A percentile compares a stretch with the other conserved stretches of the same genome.
Conservation (phyloP, 2,329 filamentous ascomycete genomes). For the Pleurostoma richardsiae region DNA sequence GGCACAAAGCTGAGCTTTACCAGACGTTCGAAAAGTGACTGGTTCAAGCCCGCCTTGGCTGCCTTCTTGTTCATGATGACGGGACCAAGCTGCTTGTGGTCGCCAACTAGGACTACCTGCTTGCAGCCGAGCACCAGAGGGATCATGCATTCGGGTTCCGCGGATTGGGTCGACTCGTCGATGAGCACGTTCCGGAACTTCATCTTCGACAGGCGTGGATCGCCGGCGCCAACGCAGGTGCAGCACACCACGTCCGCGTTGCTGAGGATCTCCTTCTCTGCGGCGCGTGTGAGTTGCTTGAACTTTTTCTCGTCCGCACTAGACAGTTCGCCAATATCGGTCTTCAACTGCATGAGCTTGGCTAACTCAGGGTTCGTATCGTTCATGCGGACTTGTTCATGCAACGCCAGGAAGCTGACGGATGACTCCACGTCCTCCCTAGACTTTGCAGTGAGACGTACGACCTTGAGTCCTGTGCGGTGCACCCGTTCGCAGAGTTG, state of each 20-base stretch:
- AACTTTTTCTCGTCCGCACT: constrained; percentile 98
- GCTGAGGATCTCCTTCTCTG: constrained; percentile 89
- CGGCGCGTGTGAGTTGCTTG: constrained; percentile 89
- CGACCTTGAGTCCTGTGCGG: constrained; percentile 89
- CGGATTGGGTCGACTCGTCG: constrained; percentile 96
- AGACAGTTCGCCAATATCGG: constrained; percentile 82
- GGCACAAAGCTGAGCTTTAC: constrained; percentile 87
- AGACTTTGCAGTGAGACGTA: constrained; percentile 97
- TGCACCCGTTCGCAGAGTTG: constrained; percentile 97
- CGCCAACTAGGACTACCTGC: constrained; percentile 96
- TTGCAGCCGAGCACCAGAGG: constrained; percentile 95
- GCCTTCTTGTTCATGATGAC: constrained; percentile 99
- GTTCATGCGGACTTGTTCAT: constrained; percentile 96
- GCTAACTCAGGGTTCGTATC: constrained; percentile 91
- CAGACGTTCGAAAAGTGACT: constrained; percentile 95
- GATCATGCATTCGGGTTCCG: constrained; percentile 98
- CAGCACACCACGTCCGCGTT: constrained; percentile 99
- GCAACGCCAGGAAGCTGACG: constrained; percentile 89
- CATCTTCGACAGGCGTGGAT: constrained; percentile 91
- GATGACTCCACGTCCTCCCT: constrained; percentile 98
- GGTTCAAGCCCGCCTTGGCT: constrained; percentile 93
- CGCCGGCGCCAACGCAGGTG: constrained; percentile 94
- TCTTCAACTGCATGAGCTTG: constrained; percentile 91
- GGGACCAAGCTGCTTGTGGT: constrained; percentile 95
- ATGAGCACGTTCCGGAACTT: constrained; percentile 98